phyloP scores from a whole-genome alignment of 495 filamentous ascomycete species.

The Lasiosphaeria miniovina region DNA sequence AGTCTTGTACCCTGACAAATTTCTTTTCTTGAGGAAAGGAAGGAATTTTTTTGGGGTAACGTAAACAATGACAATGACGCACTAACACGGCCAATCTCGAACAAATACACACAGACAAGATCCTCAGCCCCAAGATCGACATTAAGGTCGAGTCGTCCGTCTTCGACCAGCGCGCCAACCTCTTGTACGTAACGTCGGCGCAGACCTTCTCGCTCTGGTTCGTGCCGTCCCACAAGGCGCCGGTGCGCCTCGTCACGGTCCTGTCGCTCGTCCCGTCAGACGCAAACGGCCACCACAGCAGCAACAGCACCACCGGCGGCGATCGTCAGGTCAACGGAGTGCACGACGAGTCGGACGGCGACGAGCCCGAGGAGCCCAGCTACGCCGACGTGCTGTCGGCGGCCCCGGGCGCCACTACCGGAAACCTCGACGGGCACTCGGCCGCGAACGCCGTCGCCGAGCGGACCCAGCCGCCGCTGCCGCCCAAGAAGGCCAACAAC shows the following conservation, averaged over 20 bases:
- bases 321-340: not conserved
- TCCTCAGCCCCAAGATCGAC: constrained; percentile 71
- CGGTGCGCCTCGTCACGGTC: constrained; percentile 70
- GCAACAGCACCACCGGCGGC: not conserved
- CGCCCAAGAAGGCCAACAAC: not conserved
- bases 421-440: not conserved
- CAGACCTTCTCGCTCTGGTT: constrained; percentile 77
- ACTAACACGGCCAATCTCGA: not conserved
- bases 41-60: not conserved
- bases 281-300: not conserved
- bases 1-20: not conserved
- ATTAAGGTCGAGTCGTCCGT: constrained; percentile 67
- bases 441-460: constrained; percentile 5
- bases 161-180: constrained; percentile 60
- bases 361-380: constrained; percentile 17
- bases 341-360: not conserved
- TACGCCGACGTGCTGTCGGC: constrained; percentile 24
- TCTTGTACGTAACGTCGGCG: constrained; percentile 65
- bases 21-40: too few species aligned
- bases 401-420: not conserved
- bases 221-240: constrained; percentile 66
- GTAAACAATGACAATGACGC: not conserved
- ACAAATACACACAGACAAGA: constrained; percentile 49
- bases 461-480: not conserved
- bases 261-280: constrained; percentile 53